A percentile compares a stretch with the other conserved stretches of the same genome.
phyloP scores from a whole-genome alignment of 805 yeast species.

The Teunomyces stri region DNA sequence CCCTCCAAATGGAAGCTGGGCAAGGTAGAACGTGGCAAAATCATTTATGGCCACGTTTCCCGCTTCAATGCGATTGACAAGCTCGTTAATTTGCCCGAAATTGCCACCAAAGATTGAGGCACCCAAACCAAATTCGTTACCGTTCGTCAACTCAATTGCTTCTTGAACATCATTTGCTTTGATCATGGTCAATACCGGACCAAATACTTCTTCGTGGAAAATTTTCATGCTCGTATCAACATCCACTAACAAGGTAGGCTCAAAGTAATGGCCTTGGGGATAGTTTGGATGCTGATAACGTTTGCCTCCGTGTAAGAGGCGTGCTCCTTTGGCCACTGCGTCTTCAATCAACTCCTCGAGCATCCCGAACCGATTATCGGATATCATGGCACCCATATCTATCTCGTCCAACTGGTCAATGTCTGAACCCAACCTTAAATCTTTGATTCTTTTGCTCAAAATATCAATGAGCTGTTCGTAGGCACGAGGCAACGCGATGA shows the following conservation, averaged over 20 bases:
- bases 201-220: constrained; percentile 91
- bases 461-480: constrained; percentile 62
- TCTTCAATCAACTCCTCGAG: constrained; percentile 66
- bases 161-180: constrained; percentile 64
- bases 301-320: constrained; percentile 75
- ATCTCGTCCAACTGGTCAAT: constrained; percentile 87
- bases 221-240: constrained; percentile 72
- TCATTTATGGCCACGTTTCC: constrained; percentile 98
- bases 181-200: constrained; percentile 83
- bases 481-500: constrained; percentile 70
- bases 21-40: constrained; percentile 93
- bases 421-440: constrained; percentile 80
- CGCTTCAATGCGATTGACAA: constrained; percentile 63
- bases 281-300: constrained; percentile 83
- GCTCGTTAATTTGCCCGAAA: constrained; percentile 53
- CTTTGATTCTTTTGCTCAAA: constrained; percentile 55
- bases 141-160: constrained; percentile 76
- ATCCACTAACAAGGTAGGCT: constrained; percentile 84
- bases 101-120: constrained; percentile 81
- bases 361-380: constrained; percentile 66
- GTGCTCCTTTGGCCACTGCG: constrained; percentile 83
- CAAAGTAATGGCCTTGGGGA: constrained; percentile 92
- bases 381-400: constrained; percentile 95
- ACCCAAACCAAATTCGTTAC: constrained; percentile 87
- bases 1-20: constrained; percentile 98